phyloP scores from a whole-genome alignment of 306 rosid species.

The Morella rubra region DNA sequence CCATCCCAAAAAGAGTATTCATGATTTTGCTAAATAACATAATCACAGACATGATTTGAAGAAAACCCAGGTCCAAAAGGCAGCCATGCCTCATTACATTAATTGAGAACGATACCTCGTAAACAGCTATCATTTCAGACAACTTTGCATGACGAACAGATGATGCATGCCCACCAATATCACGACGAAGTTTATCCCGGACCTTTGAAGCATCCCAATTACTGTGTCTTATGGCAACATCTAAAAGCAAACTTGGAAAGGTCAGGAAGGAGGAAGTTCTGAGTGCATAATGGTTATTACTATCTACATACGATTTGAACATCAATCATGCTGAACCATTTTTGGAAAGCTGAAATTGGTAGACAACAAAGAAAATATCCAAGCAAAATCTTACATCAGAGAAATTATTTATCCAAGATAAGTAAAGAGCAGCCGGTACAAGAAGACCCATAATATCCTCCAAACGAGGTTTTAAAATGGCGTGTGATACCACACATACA shows the following conservation, averaged over 20 bases:
- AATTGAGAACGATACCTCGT: slow-evolving; percentile 52
- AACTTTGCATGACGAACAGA: slow-evolving; percentile 56
- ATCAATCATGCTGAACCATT: neutral
- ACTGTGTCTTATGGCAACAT: slow-evolving; percentile 58
- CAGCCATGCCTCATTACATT: neutral
- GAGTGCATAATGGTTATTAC: neutral
- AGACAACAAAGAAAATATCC: slow-evolving; percentile 5
- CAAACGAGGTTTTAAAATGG: neutral
- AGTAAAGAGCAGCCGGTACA: slow-evolving; percentile 1
- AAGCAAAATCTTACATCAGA: slow-evolving; percentile 14
- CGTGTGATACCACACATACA: neutral
- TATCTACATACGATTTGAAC: neutral
- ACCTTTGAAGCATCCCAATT: slow-evolving; percentile 70
- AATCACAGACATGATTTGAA: slow-evolving; percentile 10
- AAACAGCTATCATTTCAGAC: slow-evolving; percentile 40
- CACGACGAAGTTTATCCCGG: slow-evolving; percentile 67
- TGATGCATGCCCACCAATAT: slow-evolving; percentile 61
- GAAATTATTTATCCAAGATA: slow-evolving; percentile 15
- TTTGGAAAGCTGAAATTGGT: neutral
- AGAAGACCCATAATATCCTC: neutral
- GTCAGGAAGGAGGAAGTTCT: neutral
- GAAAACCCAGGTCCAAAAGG: slow-evolving; percentile 6
- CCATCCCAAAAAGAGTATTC: neutral
- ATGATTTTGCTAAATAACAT: slow-evolving; percentile 9
- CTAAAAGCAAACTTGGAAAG: slow-evolving; percentile 38